Evolutionary conservation across 2,329 filamentous ascomycete genomes (phyloP).

Genomic region (Cylindrodendrum hubeiense): DNA sequence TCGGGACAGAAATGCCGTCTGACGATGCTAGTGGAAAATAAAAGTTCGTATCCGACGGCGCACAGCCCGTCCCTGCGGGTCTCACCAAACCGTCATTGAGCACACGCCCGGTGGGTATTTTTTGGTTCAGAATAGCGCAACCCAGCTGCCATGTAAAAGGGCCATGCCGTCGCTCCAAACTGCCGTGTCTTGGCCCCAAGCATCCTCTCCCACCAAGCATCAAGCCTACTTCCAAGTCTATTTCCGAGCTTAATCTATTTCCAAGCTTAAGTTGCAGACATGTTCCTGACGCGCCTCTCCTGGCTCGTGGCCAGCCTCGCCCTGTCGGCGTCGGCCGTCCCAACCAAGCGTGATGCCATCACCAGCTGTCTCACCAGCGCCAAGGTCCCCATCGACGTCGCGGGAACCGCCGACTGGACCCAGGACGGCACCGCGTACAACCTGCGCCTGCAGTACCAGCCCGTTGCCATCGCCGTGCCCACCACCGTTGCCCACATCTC

Average conservation of each 20-base stretch:
- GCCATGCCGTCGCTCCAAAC: not conserved
- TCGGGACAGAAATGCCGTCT: not conserved
- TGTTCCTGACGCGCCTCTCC: constrained; percentile 13
- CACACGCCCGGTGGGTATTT: not conserved
- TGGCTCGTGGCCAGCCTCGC: constrained; percentile 8
- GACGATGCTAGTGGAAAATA: not conserved
- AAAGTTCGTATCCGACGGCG: not conserved
- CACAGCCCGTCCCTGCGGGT: constrained; percentile 1
- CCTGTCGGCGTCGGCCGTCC: constrained; percentile 27
- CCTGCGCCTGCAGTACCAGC: constrained; percentile 48
- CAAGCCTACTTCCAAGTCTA: not conserved
- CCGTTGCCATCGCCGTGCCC: constrained; percentile 49
- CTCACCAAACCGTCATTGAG: not conserved
- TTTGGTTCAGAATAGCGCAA: not conserved
- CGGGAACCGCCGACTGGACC: constrained; percentile 45
- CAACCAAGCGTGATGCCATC: constrained; percentile 40
- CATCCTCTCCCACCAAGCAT: not conserved
- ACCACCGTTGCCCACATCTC: constrained; percentile 56
- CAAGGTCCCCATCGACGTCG: constrained; percentile 39
- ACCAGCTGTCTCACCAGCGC: constrained; percentile 46
- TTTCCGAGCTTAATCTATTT: not conserved
- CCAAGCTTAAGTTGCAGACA: not conserved
- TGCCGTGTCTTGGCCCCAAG: not conserved
- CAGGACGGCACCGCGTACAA: constrained; percentile 51
- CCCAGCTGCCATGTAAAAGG: not conserved